Percentiles rank a stretch among this genome's conserved stretches.
These are phyloP conservation scores for Amphichorda felina DNA, from an alignment of 2,329 filamentous ascomycete genomes.

Conservation along the genomic window DNA sequence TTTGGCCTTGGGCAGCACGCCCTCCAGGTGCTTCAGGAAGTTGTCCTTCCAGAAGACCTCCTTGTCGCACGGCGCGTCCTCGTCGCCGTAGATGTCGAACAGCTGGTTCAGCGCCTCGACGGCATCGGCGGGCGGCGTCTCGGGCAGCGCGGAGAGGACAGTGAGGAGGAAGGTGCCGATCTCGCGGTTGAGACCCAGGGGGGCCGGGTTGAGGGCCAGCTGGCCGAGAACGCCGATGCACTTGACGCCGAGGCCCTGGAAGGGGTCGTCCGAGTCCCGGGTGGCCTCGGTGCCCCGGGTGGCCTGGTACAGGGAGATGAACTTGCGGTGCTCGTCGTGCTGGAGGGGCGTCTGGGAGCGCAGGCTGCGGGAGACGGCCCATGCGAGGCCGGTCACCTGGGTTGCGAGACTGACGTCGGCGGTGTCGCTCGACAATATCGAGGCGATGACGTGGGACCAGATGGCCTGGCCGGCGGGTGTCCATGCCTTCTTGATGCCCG, in stretches of 20 bases:
- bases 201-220: slow-evolving; percentile 43
- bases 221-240: slow-evolving; percentile 56
- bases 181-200: slow-evolving; percentile 43
- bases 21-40: slow-evolving; percentile 47
- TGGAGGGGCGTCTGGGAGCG: slow-evolving; percentile 33
- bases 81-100: slow-evolving; percentile 56
- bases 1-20: slow-evolving; percentile 38
- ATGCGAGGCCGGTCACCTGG: slow-evolving; percentile 51
- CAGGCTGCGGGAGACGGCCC: slow-evolving; percentile 49
- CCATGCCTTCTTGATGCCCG: slow-evolving; percentile 42
- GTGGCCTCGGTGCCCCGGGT: slow-evolving; percentile 25
- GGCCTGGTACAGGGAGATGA: slow-evolving; percentile 54
- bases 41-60: slow-evolving; percentile 53
- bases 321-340: slow-evolving; percentile 45
- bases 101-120: slow-evolving; percentile 56
- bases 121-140: slow-evolving; percentile 41
- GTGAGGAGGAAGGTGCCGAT: slow-evolving; percentile 52
- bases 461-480: slow-evolving; percentile 37
- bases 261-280: slow-evolving; percentile 34
- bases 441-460: slow-evolving; percentile 44
- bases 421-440: slow-evolving; percentile 47
- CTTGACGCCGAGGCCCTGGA: slow-evolving; percentile 52
- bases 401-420: slow-evolving; percentile 51
- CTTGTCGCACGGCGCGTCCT: slow-evolving; percentile 42
- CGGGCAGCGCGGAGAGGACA: slow-evolving; percentile 36